phyloP scores from a whole-genome alignment of 1,284 basidiomycete genomes.

The Cutaneotrichosporon mucoides region DNA sequence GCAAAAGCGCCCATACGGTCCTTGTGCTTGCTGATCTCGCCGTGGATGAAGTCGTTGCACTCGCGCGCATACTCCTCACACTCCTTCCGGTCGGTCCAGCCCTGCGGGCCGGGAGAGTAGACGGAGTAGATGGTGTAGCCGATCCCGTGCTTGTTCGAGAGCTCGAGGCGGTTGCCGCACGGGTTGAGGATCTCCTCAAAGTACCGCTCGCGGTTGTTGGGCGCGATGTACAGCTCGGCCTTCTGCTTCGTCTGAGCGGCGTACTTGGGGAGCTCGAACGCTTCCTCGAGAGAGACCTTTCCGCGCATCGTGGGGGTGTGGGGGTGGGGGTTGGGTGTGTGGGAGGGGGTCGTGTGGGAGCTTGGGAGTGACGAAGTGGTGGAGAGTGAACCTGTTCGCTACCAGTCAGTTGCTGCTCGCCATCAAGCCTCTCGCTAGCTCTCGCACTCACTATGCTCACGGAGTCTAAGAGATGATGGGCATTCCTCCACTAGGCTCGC shows the following conservation, averaged over 20 bases:
- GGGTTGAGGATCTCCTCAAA: slow-evolving; percentile 23
- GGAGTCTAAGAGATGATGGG: too few relatives aligned
- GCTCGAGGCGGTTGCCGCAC: slow-evolving; percentile 22
- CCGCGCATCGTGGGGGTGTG: slow-evolving; percentile 15
- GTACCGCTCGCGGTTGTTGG: slow-evolving; percentile 21
- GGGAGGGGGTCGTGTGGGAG: not conserved
- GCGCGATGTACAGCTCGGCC: slow-evolving; percentile 23
- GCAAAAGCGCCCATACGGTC: slow-evolving; percentile 44
- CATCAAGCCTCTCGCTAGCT: too few relatives aligned
- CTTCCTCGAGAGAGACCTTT: slow-evolving; percentile 23
- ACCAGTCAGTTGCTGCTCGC: too few relatives aligned
- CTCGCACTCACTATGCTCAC: too few relatives aligned
- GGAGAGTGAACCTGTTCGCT: not conserved
- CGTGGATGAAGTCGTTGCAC: slow-evolving; percentile 22
- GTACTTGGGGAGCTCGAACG: slow-evolving; percentile 20
- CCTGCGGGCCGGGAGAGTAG: slow-evolving; percentile 22
- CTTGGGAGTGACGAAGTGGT: not conserved
- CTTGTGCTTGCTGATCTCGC: slow-evolving; percentile 31
- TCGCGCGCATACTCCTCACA: slow-evolving; percentile 21
- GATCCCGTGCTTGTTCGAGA: slow-evolving; percentile 24
- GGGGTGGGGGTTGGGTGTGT: not conserved
- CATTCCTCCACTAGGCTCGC: too few relatives aligned
- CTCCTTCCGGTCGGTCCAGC: slow-evolving; percentile 16
- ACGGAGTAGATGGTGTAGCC: slow-evolving; percentile 24
- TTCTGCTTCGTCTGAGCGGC: slow-evolving; percentile 19